Conservation (phyloP, 2,329 filamentous ascomycete genomes). For the Clathrospora elynae region DNA sequence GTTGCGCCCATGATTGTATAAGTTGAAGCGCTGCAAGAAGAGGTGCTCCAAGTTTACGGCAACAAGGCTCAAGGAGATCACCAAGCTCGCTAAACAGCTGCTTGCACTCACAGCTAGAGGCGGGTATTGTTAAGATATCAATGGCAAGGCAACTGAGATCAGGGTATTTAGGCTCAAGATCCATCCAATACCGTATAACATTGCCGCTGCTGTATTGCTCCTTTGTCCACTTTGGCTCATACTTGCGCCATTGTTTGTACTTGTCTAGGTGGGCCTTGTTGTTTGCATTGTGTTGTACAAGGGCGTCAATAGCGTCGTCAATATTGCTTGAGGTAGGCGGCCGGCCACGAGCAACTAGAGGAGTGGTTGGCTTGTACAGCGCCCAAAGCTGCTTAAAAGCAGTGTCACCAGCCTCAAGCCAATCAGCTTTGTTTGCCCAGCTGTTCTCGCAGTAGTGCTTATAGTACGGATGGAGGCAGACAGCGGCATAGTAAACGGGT, state of each 20-base stretch:
- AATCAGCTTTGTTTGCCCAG: neutral
- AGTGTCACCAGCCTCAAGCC: neutral
- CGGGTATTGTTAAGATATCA: conserved; percentile 1
- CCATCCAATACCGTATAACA: neutral
- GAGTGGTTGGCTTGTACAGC: neutral
- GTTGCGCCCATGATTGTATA: conserved; percentile 1
- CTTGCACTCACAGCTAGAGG: neutral
- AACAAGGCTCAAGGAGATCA: neutral
- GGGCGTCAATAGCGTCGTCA: no score
- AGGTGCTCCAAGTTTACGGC: neutral
- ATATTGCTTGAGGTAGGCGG: neutral
- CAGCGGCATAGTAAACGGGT: neutral
- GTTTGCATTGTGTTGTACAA: neutral
- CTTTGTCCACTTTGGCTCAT: no score
- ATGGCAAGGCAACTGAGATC: neutral
- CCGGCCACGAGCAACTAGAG: neutral
- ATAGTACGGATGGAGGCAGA: neutral
- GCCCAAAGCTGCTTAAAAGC: neutral
- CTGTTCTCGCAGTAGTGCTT: conserved; percentile 6
- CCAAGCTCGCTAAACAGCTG: conserved; percentile 1
- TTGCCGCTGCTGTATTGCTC: no score
- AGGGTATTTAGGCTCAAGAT: neutral
- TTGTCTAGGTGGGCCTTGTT: no score
- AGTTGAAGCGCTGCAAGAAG: conserved; percentile 4
- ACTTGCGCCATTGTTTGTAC: no score